phyloP scores from a whole-genome alignment of 169 alveolate species.

The Plasmodium yoelii region DNA sequence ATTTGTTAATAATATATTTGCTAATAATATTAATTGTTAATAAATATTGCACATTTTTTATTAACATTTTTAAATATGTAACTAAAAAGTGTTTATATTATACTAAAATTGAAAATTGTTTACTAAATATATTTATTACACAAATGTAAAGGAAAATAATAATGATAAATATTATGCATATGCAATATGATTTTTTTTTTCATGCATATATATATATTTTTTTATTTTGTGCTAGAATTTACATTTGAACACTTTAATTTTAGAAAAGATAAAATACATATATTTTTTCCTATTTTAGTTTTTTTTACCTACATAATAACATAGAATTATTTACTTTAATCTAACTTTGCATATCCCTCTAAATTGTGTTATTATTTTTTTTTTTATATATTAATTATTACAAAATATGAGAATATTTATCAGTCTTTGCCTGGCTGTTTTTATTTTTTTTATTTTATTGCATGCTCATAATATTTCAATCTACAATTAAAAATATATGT shows the following conservation, averaged over 20 bases:
- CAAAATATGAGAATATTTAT: constrained; percentile 2
- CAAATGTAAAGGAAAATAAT: too few relatives aligned
- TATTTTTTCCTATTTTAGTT: background rate
- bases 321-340: constrained; percentile 4
- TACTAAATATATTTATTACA: background rate
- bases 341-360: background rate
- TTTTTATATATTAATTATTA: constrained; percentile 16
- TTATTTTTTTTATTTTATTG: constrained; percentile 37
- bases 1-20: background rate
- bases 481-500: constrained; percentile 30
- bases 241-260: background rate
- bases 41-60: background rate
- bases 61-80: constrained; percentile 15
- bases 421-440: constrained; percentile 27
- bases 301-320: background rate
- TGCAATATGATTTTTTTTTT: too few relatives aligned
- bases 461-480: constrained; percentile 37
- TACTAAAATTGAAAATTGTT: background rate
- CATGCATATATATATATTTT: background rate
- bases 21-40: too few relatives aligned
- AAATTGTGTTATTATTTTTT: constrained; percentile 11
- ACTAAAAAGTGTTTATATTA: constrained; percentile 5
- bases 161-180: too few relatives aligned
- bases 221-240: constrained; percentile 7
- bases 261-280: too few relatives aligned